Evolutionary conservation across 352 stramenopile species (phyloP).

Genomic region (Pythium guiyangense): DNA sequence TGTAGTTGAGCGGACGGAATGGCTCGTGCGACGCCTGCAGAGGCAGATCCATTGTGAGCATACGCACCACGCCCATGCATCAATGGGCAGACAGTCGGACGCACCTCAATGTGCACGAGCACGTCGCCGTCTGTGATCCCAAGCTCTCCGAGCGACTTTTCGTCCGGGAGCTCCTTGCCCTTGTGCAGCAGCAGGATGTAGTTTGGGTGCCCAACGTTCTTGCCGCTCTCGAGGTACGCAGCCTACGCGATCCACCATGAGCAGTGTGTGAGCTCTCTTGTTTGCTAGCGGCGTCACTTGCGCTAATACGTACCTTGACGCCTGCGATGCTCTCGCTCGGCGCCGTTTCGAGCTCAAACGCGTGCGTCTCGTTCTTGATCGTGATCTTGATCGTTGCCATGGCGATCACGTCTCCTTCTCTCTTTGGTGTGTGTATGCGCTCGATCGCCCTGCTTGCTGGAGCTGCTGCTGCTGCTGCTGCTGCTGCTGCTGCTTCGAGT

Average conservation of each 20-base stretch:
- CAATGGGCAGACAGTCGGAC: neutral
- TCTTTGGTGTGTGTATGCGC: neutral
- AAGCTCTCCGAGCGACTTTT: constrained; percentile 81
- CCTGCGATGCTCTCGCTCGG: constrained; percentile 71
- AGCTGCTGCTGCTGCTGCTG: neutral
- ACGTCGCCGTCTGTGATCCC: constrained; percentile 72
- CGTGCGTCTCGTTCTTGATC: constrained; percentile 74
- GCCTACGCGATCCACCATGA: constrained; percentile 18
- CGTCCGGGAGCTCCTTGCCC: constrained; percentile 78
- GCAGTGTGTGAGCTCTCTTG: neutral
- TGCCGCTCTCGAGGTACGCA: constrained; percentile 70
- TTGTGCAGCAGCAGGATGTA: constrained; percentile 85
- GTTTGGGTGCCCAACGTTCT: constrained; percentile 58
- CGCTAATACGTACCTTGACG: constrained; percentile 51
- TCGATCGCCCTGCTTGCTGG: neutral
- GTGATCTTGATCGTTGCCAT: constrained; percentile 63
- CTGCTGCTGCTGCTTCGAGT: no score
- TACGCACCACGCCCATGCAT: no score
- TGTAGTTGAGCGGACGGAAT: constrained; percentile 87
- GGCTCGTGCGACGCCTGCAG: constrained; percentile 62
- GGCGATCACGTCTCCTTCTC: neutral
- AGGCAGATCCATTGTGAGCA: neutral
- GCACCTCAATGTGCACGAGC: constrained; percentile 80
- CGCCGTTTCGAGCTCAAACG: constrained; percentile 64
- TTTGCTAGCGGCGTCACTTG: neutral